These are phyloP conservation scores for Yarrowia porcina DNA, from an alignment of 805 yeast species.

Conservation along the genomic window DNA sequence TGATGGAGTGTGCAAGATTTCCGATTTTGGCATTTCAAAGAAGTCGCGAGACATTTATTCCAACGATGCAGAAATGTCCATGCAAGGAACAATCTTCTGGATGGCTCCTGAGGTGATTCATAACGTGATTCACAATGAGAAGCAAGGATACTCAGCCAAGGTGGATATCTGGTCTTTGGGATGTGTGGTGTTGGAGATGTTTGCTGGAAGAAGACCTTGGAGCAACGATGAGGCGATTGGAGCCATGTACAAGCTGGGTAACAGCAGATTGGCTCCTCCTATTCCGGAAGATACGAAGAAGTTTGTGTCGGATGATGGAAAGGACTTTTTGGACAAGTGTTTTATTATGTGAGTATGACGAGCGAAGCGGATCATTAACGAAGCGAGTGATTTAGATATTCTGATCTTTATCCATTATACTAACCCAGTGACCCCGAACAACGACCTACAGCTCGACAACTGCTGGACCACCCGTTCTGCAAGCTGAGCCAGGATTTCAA, in stretches of 20 bases:
- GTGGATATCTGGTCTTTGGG: conserved; percentile 98
- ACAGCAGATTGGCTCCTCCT: conserved; percentile 87
- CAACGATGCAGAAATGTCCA: conserved; percentile 91
- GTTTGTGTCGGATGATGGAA: conserved; percentile 60
- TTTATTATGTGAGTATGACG: conserved; percentile 42
- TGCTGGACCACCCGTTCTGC: conserved; percentile 56
- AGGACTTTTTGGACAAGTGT: conserved; percentile 69
- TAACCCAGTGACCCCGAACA: conserved; percentile 57
- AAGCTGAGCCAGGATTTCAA: conserved; percentile 43
- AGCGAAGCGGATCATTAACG: neutral
- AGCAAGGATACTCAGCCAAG: conserved; percentile 94
- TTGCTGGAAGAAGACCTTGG: conserved; percentile 98
- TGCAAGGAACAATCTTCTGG: conserved; percentile 99
- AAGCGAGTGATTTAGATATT: too few species aligned
- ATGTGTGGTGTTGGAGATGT: conserved; percentile 95
- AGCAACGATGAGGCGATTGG: conserved; percentile 91
- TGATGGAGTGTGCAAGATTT: conserved; percentile 91
- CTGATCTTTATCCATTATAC: too few species aligned
- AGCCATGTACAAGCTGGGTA: conserved; percentile 85
- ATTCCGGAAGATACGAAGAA: conserved; percentile 84
- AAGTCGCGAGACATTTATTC: conserved; percentile 79
- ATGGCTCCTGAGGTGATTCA: conserved; percentile 99
- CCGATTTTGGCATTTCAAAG: conserved; percentile 95
- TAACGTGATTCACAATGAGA: conserved; percentile 64
- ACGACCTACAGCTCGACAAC: conserved; percentile 79